Evolutionary conservation across 106 monocot genomes (phyloP).

Genomic region (Dioscorea dumetorum): DNA sequence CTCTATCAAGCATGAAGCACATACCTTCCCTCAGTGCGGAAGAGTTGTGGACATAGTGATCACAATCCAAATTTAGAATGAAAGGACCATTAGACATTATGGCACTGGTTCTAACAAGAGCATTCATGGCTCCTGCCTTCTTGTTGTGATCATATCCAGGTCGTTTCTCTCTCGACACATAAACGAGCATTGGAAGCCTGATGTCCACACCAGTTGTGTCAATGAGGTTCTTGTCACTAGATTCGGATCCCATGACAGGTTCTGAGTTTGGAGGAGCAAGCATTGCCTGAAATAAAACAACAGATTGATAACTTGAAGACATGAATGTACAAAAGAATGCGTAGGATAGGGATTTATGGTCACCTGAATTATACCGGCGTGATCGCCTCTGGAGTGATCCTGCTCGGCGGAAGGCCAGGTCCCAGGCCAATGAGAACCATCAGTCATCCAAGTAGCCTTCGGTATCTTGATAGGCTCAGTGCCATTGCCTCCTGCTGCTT

Average conservation of each 20-base stretch:
- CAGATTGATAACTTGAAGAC: not conserved
- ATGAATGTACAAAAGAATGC: no score
- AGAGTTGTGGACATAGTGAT: slow-evolving; percentile 92
- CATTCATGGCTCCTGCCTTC: slow-evolving; percentile 98
- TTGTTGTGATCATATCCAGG: slow-evolving; percentile 99
- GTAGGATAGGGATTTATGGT: no score
- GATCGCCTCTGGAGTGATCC: slow-evolving; percentile 79
- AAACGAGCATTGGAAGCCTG: slow-evolving; percentile 93
- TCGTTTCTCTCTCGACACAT: slow-evolving; percentile 85
- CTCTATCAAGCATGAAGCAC: slow-evolving; percentile 98
- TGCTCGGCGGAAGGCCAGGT: slow-evolving; percentile 52
- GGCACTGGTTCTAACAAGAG: slow-evolving; percentile 78
- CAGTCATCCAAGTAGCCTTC: slow-evolving; percentile 91
- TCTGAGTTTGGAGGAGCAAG: slow-evolving; percentile 84
- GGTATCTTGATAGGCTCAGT: slow-evolving; percentile 26
- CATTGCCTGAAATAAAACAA: slow-evolving; percentile 49
- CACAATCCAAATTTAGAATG: slow-evolving; percentile 91
- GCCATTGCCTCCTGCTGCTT: slow-evolving; percentile 12
- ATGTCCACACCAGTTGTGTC: slow-evolving; percentile 54
- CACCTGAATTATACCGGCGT: slow-evolving; percentile 96
- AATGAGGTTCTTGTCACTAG: slow-evolving; percentile 20
- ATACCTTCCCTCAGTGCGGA: slow-evolving; percentile 78
- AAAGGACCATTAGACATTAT: slow-evolving; percentile 98
- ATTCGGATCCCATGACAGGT: slow-evolving; percentile 41
- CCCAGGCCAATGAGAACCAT: slow-evolving; percentile 94